Percentiles rank a stretch among this genome's conserved stretches.
phyloP scores from a whole-genome alignment of 371 early-diverging fungal genomes.

The Syncephalastrum monosporum region DNA sequence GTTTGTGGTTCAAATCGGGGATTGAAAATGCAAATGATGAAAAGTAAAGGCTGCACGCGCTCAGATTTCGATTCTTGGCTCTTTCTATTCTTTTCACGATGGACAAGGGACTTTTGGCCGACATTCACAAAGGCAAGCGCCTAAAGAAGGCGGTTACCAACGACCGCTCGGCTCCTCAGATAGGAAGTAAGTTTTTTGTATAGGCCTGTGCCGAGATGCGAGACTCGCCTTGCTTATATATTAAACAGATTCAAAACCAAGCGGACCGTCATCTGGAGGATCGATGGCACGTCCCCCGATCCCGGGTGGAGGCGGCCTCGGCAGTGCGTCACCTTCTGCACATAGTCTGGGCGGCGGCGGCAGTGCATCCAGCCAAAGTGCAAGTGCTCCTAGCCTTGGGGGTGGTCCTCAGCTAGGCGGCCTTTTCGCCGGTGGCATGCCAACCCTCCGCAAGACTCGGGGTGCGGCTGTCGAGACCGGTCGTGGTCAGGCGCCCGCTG shows the following conservation, averaged over 20 bases:
- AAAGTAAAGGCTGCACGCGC: too few species aligned
- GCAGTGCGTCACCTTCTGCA: constrained; percentile 14
- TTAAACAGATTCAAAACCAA: constrained; percentile 16
- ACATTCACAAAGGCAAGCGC: constrained; percentile 74
- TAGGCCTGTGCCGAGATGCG: neutral
- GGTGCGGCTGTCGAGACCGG: constrained; percentile 42
- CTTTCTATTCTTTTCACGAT: constrained; percentile 14
- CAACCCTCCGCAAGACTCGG: constrained; percentile 56
- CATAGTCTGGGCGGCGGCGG: neutral
- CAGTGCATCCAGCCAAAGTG: constrained; percentile 16
- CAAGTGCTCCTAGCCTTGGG: constrained; percentile 21
- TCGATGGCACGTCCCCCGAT: constrained; percentile 38
- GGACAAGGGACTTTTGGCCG: constrained; percentile 60
- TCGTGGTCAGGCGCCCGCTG: constrained; percentile 17
- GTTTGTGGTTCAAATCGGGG: too few species aligned
- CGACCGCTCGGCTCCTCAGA: constrained; percentile 70
- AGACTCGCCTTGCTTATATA: neutral
- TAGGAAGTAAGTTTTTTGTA: constrained; percentile 38
- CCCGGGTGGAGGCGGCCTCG: constrained; percentile 24
- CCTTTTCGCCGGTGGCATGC: constrained; percentile 68
- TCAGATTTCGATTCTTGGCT: too few species aligned
- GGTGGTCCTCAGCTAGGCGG: constrained; percentile 54
- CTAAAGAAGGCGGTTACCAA: constrained; percentile 81
- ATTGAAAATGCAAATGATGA: too few species aligned
- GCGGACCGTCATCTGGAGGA: constrained; percentile 15